Evolutionary conservation across 2,329 filamentous ascomycete species (phyloP).

Genomic region (Paramyrothecium roridum): DNA sequence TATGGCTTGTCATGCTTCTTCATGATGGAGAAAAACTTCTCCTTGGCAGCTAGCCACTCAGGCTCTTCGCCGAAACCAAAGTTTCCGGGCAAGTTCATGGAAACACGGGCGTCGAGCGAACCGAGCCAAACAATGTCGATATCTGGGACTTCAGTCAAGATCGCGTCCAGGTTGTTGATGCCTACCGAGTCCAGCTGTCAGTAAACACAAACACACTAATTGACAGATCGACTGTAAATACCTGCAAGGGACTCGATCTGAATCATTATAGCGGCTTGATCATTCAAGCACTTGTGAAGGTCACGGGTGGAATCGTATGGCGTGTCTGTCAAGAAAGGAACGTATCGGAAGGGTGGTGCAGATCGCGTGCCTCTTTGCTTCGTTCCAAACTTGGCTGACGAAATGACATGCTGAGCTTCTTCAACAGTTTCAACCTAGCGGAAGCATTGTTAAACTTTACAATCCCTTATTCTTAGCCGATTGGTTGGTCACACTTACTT

Average conservation of each 20-base stretch:
- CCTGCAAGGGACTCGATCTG: constrained; percentile 39
- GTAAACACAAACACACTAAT: not conserved
- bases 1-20: constrained; percentile 45
- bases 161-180: constrained; percentile 45
- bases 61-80: constrained; percentile 30
- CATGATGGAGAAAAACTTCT: constrained; percentile 32
- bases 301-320: constrained; percentile 25
- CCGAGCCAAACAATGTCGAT: constrained; percentile 47
- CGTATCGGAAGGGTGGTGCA: constrained; percentile 38
- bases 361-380: constrained; percentile 37
- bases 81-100: constrained; percentile 37
- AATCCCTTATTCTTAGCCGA: not conserved
- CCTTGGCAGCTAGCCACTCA: constrained; percentile 36
- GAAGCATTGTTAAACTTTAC: not conserved
- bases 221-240: constrained; percentile 1
- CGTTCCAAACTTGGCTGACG: constrained; percentile 40
- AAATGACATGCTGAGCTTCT: constrained; percentile 38
- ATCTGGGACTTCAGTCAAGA: constrained; percentile 40
- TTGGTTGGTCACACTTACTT: constrained; percentile 13
- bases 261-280: constrained; percentile 45
- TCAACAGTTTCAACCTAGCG: constrained; percentile 40
- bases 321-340: constrained; percentile 36
- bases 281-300: constrained; percentile 36
- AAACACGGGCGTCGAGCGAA: constrained; percentile 37
- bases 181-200: constrained; percentile 15